Percentiles rank a stretch among this genome's conserved stretches.
phyloP scores from a whole-genome alignment of 2,329 filamentous ascomycete genomes.

The Capronia epimyces region DNA sequence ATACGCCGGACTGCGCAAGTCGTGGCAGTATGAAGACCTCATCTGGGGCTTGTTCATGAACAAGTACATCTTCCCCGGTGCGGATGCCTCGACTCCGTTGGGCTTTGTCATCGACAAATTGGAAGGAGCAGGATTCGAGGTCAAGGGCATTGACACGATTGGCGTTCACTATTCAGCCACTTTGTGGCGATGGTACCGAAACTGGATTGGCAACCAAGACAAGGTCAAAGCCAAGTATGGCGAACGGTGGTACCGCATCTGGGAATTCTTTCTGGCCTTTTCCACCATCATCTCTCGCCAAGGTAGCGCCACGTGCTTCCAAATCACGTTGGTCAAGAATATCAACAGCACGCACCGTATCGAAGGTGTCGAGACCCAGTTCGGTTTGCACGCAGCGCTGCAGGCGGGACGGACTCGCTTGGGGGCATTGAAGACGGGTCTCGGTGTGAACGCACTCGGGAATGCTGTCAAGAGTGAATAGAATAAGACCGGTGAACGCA shows the following conservation, averaged over 20 bases:
- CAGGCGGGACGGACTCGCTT: conserved; percentile 41
- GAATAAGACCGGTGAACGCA: too few species aligned
- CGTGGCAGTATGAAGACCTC: conserved; percentile 96
- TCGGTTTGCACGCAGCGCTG: conserved; percentile 62
- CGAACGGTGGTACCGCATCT: conserved; percentile 90
- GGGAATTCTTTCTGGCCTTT: conserved; percentile 86
- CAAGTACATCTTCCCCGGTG: conserved; percentile 97
- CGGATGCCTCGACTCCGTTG: conserved; percentile 88
- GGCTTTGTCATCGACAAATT: conserved; percentile 79
- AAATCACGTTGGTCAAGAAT: conserved; percentile 84
- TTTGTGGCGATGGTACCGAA: conserved; percentile 96
- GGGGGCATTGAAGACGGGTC: conserved; percentile 1
- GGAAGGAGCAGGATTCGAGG: conserved; percentile 80
- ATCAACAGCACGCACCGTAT: conserved; percentile 79
- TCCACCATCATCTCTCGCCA: conserved; percentile 80
- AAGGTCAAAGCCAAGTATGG: conserved; percentile 95
- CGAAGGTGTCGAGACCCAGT: conserved; percentile 66
- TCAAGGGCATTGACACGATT: conserved; percentile 88
- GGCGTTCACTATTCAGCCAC: conserved; percentile 97
- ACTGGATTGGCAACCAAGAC: conserved; percentile 91
- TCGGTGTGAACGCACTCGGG: conserved; percentile 6
- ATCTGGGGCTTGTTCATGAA: conserved; percentile 99
- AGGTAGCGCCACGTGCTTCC: conserved; percentile 78
- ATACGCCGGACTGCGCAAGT: conserved; percentile 86
- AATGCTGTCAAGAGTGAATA: conserved; percentile 2